A percentile compares a stretch with the other conserved stretches of the same genome.
Evolutionary conservation across 208 protist species (phyloP).

Genomic region (Leishmania turanica): DNA sequence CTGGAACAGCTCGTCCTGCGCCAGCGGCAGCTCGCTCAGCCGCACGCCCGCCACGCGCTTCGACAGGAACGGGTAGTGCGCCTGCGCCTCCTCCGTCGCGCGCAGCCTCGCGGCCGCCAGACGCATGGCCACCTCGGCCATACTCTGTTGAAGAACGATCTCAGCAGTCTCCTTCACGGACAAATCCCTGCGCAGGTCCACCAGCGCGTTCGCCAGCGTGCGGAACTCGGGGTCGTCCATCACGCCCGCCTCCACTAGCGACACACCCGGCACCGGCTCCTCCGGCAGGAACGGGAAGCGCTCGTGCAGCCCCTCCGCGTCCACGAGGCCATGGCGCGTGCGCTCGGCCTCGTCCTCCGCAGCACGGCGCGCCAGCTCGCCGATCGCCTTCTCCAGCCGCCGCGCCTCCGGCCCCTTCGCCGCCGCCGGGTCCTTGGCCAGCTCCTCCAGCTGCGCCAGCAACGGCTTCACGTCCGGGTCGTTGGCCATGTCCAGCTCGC

Average conservation of each 20-base stretch:
- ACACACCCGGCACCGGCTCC: slow-evolving; percentile 42
- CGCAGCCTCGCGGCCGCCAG: slow-evolving; percentile 26
- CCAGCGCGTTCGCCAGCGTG: slow-evolving; percentile 38
- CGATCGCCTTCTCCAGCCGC: slow-evolving; percentile 50
- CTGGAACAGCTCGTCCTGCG: slow-evolving; percentile 29
- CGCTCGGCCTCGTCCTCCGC: slow-evolving; percentile 45
- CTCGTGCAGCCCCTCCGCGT: slow-evolving; percentile 37
- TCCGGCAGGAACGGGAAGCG: slow-evolving; percentile 48
- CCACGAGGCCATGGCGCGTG: slow-evolving; percentile 23
- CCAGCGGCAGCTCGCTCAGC: slow-evolving; percentile 42
- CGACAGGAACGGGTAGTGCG: slow-evolving; percentile 58
- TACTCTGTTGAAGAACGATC: background rate
- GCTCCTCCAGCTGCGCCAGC: slow-evolving; percentile 36
- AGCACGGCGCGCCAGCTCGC: slow-evolving; percentile 32
- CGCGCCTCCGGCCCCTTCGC: slow-evolving; percentile 28
- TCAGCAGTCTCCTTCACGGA: background rate
- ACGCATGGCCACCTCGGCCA: slow-evolving; percentile 4
- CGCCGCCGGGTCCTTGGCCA: slow-evolving; percentile 31
- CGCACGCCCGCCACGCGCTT: slow-evolving; percentile 42
- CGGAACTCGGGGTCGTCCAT: slow-evolving; percentile 50
- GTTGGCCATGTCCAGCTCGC: slow-evolving; percentile 34
- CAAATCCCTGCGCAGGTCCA: slow-evolving; percentile 27
- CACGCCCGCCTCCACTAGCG: slow-evolving; percentile 41
- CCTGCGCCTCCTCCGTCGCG: slow-evolving; percentile 36
- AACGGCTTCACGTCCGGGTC: slow-evolving; percentile 35